Conservation (phyloP, 768 basidiomycete species). For the Myochromella boudieri region DNA sequence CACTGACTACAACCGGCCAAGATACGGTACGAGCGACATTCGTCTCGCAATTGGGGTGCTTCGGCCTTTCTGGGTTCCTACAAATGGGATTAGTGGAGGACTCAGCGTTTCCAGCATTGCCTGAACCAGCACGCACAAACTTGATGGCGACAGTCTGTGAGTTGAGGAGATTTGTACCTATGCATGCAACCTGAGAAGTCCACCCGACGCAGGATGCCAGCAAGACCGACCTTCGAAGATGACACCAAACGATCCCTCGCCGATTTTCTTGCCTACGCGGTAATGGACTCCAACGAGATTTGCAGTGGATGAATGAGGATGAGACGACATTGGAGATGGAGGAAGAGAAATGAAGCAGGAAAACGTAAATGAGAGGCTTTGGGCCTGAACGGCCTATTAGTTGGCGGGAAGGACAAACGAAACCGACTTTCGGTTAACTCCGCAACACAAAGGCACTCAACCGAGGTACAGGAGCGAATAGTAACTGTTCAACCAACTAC, state of each 20-base stretch:
- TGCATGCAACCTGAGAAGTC: constrained; percentile 5
- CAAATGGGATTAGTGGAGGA: constrained; percentile 14
- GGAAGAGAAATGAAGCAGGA: constrained; percentile 23
- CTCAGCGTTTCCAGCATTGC: no score
- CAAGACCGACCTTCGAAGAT: constrained; percentile 74
- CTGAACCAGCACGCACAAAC: constrained; percentile 71
- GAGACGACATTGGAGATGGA: constrained; percentile 49
- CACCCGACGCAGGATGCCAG: constrained; percentile 1
- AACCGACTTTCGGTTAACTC: constrained; percentile 21
- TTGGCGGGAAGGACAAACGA: constrained; percentile 20
- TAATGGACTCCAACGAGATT: constrained; percentile 96
- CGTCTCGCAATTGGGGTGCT: constrained; percentile 96
- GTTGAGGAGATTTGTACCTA: constrained; percentile 97
- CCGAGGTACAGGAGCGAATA: constrained; percentile 9
- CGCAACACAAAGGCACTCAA: constrained; percentile 13
- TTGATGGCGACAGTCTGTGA: constrained; percentile 99
- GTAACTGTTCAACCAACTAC: constrained; percentile 14
- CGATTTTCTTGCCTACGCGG: constrained; percentile 98
- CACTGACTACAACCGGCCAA: constrained; percentile 85
- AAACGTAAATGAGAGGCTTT: constrained; percentile 27
- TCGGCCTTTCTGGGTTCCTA: constrained; percentile 93
- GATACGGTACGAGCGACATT: constrained; percentile 96
- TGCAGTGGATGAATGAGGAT: constrained; percentile 59
- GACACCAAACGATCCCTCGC: constrained; percentile 98
- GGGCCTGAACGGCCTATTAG: constrained; percentile 29